A percentile compares a stretch with the other conserved stretches of the same genome.
Conservation (phyloP, 345 rosid species). For the Psidium guajava region DNA sequence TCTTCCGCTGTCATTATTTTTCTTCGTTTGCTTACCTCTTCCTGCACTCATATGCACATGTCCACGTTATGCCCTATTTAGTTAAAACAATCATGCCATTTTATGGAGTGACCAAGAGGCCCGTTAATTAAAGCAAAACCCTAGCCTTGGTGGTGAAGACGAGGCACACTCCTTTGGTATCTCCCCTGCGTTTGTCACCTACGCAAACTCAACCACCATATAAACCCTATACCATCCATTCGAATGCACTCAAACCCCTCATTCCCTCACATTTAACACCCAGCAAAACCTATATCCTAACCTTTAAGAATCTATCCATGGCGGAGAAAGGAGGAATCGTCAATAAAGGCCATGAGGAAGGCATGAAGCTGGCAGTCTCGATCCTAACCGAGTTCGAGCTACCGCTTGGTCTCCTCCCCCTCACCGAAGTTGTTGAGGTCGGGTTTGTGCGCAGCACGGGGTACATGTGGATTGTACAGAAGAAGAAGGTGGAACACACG, state of each 20-base stretch:
- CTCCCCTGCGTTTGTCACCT: constrained; percentile 9
- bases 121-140: background rate
- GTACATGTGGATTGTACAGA: constrained; percentile 49
- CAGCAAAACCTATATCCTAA: background rate
- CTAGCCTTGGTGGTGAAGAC: constrained; percentile 4
- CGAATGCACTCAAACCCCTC: background rate
- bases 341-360: constrained; percentile 30
- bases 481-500: constrained; percentile 37
- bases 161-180: constrained; percentile 19
- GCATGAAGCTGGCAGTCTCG: constrained; percentile 11
- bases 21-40: background rate
- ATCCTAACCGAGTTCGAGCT: constrained; percentile 36
- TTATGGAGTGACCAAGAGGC: background rate
- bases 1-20: background rate
- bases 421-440: constrained; percentile 36
- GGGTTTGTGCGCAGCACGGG: constrained; percentile 40
- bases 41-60: background rate
- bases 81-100: background rate
- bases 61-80: background rate
- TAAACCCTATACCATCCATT: constrained; percentile 3
- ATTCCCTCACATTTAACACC: background rate
- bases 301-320: constrained; percentile 10
- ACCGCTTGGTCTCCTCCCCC: constrained; percentile 46
- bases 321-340: constrained; percentile 32
- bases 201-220: background rate